These are phyloP conservation scores for Triticum turgidum DNA, from an alignment of 176 grass and related monocot genomes.

Conservation along the genomic window DNA sequence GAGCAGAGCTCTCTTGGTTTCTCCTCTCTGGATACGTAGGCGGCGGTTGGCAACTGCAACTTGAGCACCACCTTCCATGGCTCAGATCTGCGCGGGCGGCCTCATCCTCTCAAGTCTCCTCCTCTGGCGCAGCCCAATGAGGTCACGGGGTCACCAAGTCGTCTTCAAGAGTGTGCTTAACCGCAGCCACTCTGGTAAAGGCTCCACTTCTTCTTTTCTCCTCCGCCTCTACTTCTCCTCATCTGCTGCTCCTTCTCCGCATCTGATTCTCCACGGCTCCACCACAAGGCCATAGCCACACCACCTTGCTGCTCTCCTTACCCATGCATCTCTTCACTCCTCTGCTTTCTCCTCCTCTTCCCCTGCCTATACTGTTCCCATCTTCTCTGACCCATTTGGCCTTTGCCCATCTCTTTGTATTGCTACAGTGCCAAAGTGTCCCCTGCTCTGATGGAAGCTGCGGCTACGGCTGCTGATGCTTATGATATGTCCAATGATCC, in stretches of 20 bases:
- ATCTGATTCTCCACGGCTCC: neutral
- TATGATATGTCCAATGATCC: neutral
- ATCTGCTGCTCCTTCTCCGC: neutral
- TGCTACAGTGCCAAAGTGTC: neutral
- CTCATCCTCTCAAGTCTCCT: neutral
- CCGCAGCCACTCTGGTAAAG: neutral
- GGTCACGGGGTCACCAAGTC: neutral
- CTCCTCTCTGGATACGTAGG: no score
- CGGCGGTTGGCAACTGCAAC: neutral
- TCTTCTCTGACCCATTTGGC: neutral
- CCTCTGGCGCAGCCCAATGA: neutral
- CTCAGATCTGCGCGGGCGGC: neutral
- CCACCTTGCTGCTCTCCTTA: neutral
- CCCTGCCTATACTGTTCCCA: no score
- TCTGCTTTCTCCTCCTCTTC: neutral
- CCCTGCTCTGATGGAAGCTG: neutral
- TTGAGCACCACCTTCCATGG: neutral
- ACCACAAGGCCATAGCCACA: neutral
- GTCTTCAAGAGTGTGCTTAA: neutral
- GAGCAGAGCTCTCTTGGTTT: neutral
- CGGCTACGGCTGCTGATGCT: neutral
- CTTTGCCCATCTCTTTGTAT: neutral
- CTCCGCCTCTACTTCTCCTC: neutral
- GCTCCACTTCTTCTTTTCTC: neutral
- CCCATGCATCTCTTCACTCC: neutral